These are phyloP conservation scores for Scheffersomyces titani DNA, from an alignment of 1,139 yeast species.

Conservation along the genomic window DNA sequence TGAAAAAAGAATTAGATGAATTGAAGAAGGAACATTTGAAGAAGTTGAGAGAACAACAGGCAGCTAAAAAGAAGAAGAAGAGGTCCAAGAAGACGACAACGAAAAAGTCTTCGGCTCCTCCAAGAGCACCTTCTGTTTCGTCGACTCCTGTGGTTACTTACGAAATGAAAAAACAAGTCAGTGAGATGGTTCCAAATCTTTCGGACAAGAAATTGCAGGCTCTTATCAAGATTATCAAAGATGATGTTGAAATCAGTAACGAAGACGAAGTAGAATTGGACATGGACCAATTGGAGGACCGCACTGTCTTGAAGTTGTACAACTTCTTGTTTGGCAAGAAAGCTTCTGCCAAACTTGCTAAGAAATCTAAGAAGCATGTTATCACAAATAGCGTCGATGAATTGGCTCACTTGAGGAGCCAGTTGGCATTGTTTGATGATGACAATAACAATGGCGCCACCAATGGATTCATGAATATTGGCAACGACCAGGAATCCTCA, in stretches of 20 bases:
- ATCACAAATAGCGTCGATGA: slow-evolving; percentile 63
- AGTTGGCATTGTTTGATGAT: slow-evolving; percentile 75
- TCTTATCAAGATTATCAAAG: slow-evolving; percentile 83
- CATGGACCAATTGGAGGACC: slow-evolving; percentile 88
- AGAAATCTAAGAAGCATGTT: slow-evolving; percentile 54
- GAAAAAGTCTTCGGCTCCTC: slow-evolving; percentile 16
- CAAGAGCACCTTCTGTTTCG: slow-evolving; percentile 4
- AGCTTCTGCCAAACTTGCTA: slow-evolving; percentile 32
- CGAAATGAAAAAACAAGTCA: slow-evolving; percentile 94
- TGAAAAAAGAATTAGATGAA: slow-evolving; percentile 82
- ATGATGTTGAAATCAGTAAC: slow-evolving; percentile 74
- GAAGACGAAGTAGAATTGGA: slow-evolving; percentile 92
- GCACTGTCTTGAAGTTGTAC: slow-evolving; percentile 80
- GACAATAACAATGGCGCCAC: slow-evolving; percentile 23
- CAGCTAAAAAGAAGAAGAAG: slow-evolving; percentile 51
- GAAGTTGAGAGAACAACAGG: slow-evolving; percentile 53
- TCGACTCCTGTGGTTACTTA: slow-evolving; percentile 63
- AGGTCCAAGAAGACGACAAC: slow-evolving; percentile 32
- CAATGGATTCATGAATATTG: slow-evolving; percentile 29
- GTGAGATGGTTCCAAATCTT: slow-evolving; percentile 78
- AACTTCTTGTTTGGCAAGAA: slow-evolving; percentile 70
- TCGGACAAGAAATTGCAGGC: slow-evolving; percentile 82
- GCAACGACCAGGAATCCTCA: slow-evolving; percentile 28
- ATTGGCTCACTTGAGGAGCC: slow-evolving; percentile 81
- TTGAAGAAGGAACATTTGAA: slow-evolving; percentile 71